Conservation (phyloP, 306 rosid genomes). For the Hylodesmum podocarpum region DNA sequence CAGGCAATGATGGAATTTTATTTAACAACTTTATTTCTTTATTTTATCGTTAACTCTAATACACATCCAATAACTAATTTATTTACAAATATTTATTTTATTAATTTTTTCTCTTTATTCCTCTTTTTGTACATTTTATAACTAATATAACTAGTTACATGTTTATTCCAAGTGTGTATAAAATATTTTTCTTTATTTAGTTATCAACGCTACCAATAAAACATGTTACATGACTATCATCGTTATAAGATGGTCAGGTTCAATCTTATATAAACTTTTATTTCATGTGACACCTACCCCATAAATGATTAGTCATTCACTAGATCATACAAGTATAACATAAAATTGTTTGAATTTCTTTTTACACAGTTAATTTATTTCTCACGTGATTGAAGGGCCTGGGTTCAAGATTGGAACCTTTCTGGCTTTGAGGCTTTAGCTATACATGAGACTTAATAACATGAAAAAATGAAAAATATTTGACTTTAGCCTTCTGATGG, state of each 20-base stretch:
- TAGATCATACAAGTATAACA: neutral
- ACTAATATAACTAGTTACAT: too few relatives aligned
- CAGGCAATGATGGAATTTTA: too few relatives aligned
- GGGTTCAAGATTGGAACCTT: slow-evolving; percentile 39
- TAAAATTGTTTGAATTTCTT: neutral
- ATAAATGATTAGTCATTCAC: neutral
- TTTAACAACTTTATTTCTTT: too few relatives aligned
- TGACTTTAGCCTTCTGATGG: too few relatives aligned
- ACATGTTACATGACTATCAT: slow-evolving; percentile 62
- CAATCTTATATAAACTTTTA: slow-evolving; percentile 83
- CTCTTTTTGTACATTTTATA: too few relatives aligned
- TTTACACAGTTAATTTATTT: slow-evolving; percentile 25
- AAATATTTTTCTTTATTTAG: slow-evolving; percentile 61
- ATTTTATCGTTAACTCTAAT: too few relatives aligned
- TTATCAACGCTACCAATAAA: slow-evolving; percentile 57
- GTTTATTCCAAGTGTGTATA: too few relatives aligned
- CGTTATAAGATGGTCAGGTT: slow-evolving; percentile 79
- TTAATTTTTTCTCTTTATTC: too few relatives aligned
- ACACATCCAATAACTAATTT: too few relatives aligned
- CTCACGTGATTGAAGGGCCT: slow-evolving; percentile 32
- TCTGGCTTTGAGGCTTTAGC: slow-evolving; percentile 29
- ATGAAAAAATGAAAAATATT: too few relatives aligned
- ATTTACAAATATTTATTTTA: too few relatives aligned
- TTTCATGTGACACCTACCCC: slow-evolving; percentile 57
- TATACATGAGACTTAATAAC: slow-evolving; percentile 28